Base-by-base conservation (phyloP, 1,139 yeast genomes). In the Maudiozyma humilis region DNA sequence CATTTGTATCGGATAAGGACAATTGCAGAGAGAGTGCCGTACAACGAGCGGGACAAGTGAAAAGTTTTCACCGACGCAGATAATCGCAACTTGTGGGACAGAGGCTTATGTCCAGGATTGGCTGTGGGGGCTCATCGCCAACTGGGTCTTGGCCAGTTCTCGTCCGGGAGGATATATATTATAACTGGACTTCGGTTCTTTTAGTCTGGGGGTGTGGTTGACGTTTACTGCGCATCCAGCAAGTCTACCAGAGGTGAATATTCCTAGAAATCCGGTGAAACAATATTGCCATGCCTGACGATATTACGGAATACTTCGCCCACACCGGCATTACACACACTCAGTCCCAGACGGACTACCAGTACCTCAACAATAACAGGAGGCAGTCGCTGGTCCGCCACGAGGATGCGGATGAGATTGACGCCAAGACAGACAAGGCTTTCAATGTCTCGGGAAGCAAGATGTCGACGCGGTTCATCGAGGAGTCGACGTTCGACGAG, bases 251-350 rank as follows among this genome's bases (percentile, higher is more conserved):
- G n/a, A n/a, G n/a, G n/a, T n/a, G n/a, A n/a, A n/a, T n/a, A n/a
- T n/a, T n/a, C n/a, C n/a, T n/a, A n/a, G n/a, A n/a, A n/a, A n/a
- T n/a, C n/a, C n/a, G 31, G 31, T 12, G 13, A n/a, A n/a, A 27
- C n/a, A n/a, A 27, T n/a, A n/a, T n/a, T n/a, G n/a, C 13, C 5
- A 47, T 47, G 50, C 47, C 47, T 25, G 46, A 44, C 32, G 50
- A 47, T 41, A 44, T 47, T 17, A 47, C 47, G n/a, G 34, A 19
- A 27, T 47, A 44, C 36, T 47, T 44, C 40, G 43, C 42, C 14
- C 33, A 42, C 25, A 38, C 50, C 12, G 43, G 39, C 25, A 32
- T 19, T 13, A 32, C 43, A 3, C 47, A 47, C 27, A 36, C 44
- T 10, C 45, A 44, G 34, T 35, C 41, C 7, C 35, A 38, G n/a